Percentiles rank a stretch among this genome's conserved stretches.
Evolutionary conservation across 331 rosid species (phyloP).

Genomic region (Rosa hybrid): DNA sequence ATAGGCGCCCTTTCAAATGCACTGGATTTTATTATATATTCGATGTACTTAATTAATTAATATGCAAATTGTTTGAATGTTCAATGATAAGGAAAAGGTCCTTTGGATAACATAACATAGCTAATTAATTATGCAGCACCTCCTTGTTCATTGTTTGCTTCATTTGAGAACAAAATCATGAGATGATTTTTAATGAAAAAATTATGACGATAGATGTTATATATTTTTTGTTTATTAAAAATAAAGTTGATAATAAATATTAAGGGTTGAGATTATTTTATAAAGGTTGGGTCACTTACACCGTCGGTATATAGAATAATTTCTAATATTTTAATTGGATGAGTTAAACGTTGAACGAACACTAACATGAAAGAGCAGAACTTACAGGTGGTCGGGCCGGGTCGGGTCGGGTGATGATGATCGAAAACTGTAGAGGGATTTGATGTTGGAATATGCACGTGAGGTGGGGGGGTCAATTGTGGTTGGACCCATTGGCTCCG

Average conservation of each 20-base stretch:
- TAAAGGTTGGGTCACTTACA: too few species aligned
- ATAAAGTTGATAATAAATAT: too few species aligned
- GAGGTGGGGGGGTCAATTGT: conserved; percentile 44
- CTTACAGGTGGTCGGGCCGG: too few species aligned
- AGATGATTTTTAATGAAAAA: too few species aligned
- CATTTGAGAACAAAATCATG: too few species aligned
- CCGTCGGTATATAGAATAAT: too few species aligned
- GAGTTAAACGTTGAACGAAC: not conserved
- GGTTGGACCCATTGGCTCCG: conserved; percentile 37
- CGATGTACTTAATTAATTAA: not conserved
- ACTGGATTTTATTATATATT: not conserved
- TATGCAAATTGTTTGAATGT: not conserved
- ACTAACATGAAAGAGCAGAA: too few species aligned
- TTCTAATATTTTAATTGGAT: too few species aligned
- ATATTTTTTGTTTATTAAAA: too few species aligned
- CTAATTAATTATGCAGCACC: not conserved
- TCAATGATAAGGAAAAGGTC: not conserved
- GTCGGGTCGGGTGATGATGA: not conserved
- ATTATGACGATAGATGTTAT: too few species aligned
- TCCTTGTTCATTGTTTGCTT: not conserved
- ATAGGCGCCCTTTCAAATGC: not conserved
- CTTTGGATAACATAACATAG: not conserved
- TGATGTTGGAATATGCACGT: conserved; percentile 34
- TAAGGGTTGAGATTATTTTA: too few species aligned
- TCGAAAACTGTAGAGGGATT: not conserved